Base-by-base conservation (phyloP, 345 rosid species). In the Triadica sebifera region DNA sequence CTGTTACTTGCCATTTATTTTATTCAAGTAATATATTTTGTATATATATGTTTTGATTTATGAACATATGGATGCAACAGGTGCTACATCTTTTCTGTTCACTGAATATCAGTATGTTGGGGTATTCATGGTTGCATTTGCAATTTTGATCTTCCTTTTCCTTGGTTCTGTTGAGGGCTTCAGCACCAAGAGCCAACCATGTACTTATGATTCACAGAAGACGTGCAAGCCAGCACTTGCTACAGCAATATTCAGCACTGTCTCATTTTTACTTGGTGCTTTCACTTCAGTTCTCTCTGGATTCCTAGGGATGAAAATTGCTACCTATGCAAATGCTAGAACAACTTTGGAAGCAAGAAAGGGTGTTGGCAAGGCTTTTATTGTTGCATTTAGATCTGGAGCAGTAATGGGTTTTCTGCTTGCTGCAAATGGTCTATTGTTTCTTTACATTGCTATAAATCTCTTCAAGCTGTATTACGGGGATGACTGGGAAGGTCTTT, bases 341-440 rank as follows among this genome's bases (percentile, higher is more conserved):
- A 85, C 84, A 20, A 82, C 88, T 71, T 69, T 85, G 43, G 88
- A 85, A 72, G 88, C 88, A 53, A 80, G 86, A 63, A 85, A 80
- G 74, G 83, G 88, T n/a, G 86, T 85, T 51, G 84, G 88, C 13
- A 85, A 85, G 80, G 88, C 84, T 22, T 85, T 85, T 72, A 82
- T 85, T 49, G 19, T 41, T 50, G 86, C 86, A 0, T 90, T 90
- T 76, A 90, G 92, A 74, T 88, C 91, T 1, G 95, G 95, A 11
- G 91, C 91, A 43, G 95, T 90, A 5, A 90, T 90, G 92, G 89
- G 92, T 37, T 90, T 88, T 83, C 91, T 90, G 64, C 89, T 90
- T 73, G 91, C 95, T 10, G 90, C 91, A 0, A 90, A 87, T 82
- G 95, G 93, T 77, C 77, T 90, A 5, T 78, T 90, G 82, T 85